Conservation (phyloP, 495 filamentous ascomycete genomes). For the Darksidea phi region DNA sequence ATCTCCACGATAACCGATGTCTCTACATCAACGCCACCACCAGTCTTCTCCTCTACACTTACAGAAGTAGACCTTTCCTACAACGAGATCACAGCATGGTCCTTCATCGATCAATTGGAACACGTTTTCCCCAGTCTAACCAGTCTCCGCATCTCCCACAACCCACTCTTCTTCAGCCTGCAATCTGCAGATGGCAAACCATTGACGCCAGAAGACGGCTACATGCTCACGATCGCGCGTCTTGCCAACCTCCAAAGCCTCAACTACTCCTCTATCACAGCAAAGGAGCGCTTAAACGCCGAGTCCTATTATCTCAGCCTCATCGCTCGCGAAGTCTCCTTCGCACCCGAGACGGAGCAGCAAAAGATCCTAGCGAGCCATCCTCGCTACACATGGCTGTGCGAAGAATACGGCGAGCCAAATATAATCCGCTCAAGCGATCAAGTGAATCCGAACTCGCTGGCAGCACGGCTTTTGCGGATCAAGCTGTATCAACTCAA, state of each 20-base stretch:
- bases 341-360: conserved; percentile 55
- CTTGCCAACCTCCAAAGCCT: conserved; percentile 63
- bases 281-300: conserved; percentile 74
- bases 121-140: conserved; percentile 66
- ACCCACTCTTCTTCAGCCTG: conserved; percentile 66
- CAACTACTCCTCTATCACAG: conserved; percentile 74
- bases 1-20: conserved; percentile 41
- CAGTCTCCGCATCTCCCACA: conserved; percentile 74
- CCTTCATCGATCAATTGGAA: conserved; percentile 64
- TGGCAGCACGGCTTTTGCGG: conserved; percentile 64
- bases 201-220: conserved; percentile 68
- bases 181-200: conserved; percentile 42
- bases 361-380: conserved; percentile 57
- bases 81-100: conserved; percentile 71
- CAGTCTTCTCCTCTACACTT: conserved; percentile 39
- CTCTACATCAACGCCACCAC: not conserved
- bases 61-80: conserved; percentile 75
- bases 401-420: conserved; percentile 67
- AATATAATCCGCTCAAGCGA: conserved; percentile 49
- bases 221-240: conserved; percentile 84
- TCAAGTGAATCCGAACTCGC: conserved; percentile 60
- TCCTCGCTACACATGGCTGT: conserved; percentile 69
- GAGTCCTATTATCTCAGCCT: conserved; percentile 88
- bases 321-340: conserved; percentile 71
- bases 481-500: conserved; percentile 31